Evolutionary conservation across 2,329 filamentous ascomycete species (phyloP).

Genomic region (Exserohilum turcica): DNA sequence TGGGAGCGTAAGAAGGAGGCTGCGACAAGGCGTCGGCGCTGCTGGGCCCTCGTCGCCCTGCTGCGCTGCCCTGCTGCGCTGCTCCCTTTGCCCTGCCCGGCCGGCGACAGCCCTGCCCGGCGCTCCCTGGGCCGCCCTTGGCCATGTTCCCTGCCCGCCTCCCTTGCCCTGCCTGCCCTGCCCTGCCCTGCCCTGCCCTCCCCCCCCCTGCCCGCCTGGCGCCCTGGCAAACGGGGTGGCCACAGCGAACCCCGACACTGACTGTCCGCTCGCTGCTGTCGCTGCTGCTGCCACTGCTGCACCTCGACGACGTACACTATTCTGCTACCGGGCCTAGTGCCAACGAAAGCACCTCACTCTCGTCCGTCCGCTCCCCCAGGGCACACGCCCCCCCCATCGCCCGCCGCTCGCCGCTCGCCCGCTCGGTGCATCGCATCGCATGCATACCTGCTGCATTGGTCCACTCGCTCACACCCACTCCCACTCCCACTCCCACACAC

Average conservation of each 20-base stretch:
- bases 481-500: too few relatives aligned
- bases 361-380: background rate
- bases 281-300: too few relatives aligned
- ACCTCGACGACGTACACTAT: too few relatives aligned
- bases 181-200: background rate
- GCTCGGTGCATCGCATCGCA: conserved; percentile 11
- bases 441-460: conserved; percentile 15
- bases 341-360: conserved; percentile 9
- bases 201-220: background rate
- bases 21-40: conserved; percentile 21
- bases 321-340: conserved; percentile 15
- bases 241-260: conserved; percentile 25
- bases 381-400: background rate
- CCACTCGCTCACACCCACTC: conserved; percentile 3
- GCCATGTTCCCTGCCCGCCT: too few relatives aligned
- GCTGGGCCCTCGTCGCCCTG: conserved; percentile 24
- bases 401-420: conserved; percentile 10
- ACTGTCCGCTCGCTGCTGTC: conserved; percentile 7
- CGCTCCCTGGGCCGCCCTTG: too few relatives aligned
- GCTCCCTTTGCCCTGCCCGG: background rate
- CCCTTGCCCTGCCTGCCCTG: too few relatives aligned
- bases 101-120: too few relatives aligned
- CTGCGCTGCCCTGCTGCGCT: background rate
- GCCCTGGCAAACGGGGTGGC: background rate
- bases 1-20: background rate